Base-by-base conservation (phyloP, 2,329 filamentous ascomycete species). In the Fusarium neocosmosporiellum region DNA sequence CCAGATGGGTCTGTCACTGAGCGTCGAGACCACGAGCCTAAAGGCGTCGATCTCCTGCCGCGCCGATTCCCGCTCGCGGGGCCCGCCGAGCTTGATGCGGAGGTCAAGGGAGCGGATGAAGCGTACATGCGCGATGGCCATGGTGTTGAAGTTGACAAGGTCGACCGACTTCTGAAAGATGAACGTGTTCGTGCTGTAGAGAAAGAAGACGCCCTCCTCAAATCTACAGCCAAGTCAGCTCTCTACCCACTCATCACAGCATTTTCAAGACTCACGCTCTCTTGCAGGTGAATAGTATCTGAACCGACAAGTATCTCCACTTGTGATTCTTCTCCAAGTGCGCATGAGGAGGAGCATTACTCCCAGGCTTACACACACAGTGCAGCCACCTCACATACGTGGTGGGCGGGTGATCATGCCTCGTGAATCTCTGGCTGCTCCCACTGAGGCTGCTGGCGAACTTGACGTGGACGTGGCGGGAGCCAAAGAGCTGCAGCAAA, bases 401-500 rank as follows among this genome's bases (percentile, higher is more conserved):
- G 20, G 4, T 3, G 4, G 48, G 55, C 1, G 67, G 66, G 2
- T n/a, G 48, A 0, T 33, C 60, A 4, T 61, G 20, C 18, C 55
- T 48, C 1, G 5, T 9, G 29, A 57, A 29, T 5, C 11, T 16
- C 18, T 0, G 0, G 9, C 1, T 14, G n/a, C 34, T 39, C 9
- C 14, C 13, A 7, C 1, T 7, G 5, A 1, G 18, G 18, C 53
- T 37, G 4, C 13, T 18, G 13, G 1, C 8, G 7, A 55, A 70
- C n/a, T 16, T 37, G 1, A 70, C 18, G 2, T 70, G 66, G 7
- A 69, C 33, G 0, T 11, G n/a, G 1, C 41, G 48, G 11, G 18
- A 22, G 10, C 66, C 67, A 20, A 69, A 65, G 1, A 69, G 55
- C 3, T 66, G 24, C 5, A 66, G n/a, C 3, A 66, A 62, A 3